A percentile compares a stretch with the other conserved stretches of the same genome.
phyloP scores from a whole-genome alignment of 2,329 filamentous ascomycete species.

The Alternaria brassicae region DNA sequence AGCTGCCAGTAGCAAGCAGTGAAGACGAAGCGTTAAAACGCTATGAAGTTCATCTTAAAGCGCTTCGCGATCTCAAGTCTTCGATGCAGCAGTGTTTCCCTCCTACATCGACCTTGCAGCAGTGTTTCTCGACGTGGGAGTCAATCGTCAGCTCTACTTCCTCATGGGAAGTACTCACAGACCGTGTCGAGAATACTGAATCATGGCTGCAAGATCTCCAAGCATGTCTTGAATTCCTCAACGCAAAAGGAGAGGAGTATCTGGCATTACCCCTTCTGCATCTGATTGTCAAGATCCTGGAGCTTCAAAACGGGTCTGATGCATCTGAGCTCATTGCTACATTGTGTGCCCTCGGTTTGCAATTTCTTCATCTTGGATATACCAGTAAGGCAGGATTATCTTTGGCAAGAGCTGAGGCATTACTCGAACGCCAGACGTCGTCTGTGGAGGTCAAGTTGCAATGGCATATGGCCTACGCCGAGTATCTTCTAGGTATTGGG shows the following conservation, averaged over 20 bases:
- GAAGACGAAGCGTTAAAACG: constrained; percentile 45
- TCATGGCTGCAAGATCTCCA: constrained; percentile 61
- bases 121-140: constrained; percentile 50
- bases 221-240: constrained; percentile 63
- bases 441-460: constrained; percentile 58
- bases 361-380: constrained; percentile 67
- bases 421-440: constrained; percentile 51
- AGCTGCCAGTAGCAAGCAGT: constrained; percentile 9
- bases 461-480: constrained; percentile 75
- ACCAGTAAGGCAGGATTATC: constrained; percentile 63
- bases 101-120: constrained; percentile 32
- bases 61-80: constrained; percentile 50
- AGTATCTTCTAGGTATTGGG: constrained; percentile 74
- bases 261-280: constrained; percentile 59
- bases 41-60: constrained; percentile 47
- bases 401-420: constrained; percentile 66
- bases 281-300: constrained; percentile 57
- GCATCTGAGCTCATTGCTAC: constrained; percentile 52
- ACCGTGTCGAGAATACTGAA: constrained; percentile 59
- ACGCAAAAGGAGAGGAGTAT: constrained; percentile 63
- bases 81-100: constrained; percentile 50
- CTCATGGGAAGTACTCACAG: constrained; percentile 51
- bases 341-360: constrained; percentile 58
- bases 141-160: constrained; percentile 41
- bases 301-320: constrained; percentile 52